A percentile compares a stretch with the other conserved stretches of the same genome.
Conservation (phyloP, 768 basidiomycete genomes). For the Lactarius quietus region DNA sequence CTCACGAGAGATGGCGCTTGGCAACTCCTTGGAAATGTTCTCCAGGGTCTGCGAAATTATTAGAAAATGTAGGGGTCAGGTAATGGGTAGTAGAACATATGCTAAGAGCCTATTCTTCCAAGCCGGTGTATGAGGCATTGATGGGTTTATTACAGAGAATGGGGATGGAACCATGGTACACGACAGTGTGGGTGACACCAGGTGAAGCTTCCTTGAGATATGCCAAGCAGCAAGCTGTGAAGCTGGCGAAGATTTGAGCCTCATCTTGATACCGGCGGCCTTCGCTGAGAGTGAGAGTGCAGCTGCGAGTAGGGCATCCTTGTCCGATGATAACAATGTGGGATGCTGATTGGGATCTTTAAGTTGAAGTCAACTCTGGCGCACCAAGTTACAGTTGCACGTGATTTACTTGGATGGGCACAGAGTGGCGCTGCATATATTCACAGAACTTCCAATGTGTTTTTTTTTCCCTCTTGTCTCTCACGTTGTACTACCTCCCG, state of each 20-base stretch:
- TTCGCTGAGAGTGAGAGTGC: constrained; percentile 78
- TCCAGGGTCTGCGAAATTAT: constrained; percentile 72
- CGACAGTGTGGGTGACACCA: constrained; percentile 96
- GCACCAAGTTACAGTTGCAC: too few relatives aligned
- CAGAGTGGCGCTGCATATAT: too few relatives aligned
- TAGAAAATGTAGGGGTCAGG: constrained; percentile 19
- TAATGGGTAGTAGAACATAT: constrained; percentile 53
- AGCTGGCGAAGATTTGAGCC: constrained; percentile 91
- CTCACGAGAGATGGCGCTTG: constrained; percentile 91
- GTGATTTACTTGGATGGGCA: too few relatives aligned
- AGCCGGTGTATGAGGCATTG: constrained; percentile 95
- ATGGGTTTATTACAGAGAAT: constrained; percentile 95
- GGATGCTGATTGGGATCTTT: too few relatives aligned
- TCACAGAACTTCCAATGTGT: too few relatives aligned
- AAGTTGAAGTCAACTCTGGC: too few relatives aligned
- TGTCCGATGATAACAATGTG: too few relatives aligned
- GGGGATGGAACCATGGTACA: constrained; percentile 99
- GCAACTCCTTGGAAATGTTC: constrained; percentile 97
- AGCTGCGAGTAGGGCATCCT: constrained; percentile 86
- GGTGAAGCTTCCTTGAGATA: constrained; percentile 98
- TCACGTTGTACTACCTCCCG: too few relatives aligned
- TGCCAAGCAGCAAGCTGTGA: constrained; percentile 94
- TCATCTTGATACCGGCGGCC: constrained; percentile 72
- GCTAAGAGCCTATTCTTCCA: constrained; percentile 96
- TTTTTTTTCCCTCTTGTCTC: too few relatives aligned